A percentile compares a stretch with the other conserved stretches of the same genome.
Conservation (phyloP, 1,139 yeast genomes). For the Kodamaea anthophila region DNA sequence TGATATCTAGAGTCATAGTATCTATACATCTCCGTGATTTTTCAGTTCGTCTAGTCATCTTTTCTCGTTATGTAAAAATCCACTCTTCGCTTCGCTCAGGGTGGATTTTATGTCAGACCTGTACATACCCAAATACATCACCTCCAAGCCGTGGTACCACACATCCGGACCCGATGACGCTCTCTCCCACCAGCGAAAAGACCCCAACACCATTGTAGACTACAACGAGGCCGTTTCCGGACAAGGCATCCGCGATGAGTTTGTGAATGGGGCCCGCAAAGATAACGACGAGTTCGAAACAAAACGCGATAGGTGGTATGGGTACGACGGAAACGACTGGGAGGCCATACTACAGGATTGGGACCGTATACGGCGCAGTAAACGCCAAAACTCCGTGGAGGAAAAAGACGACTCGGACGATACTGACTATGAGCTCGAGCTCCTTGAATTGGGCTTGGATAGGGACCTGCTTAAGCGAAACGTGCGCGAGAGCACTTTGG, state of each 20-base stretch:
- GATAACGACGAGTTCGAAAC: conserved; percentile 52
- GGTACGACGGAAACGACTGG: conserved; percentile 60
- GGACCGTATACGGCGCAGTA: conserved; percentile 29
- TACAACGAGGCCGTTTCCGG: conserved; percentile 29
- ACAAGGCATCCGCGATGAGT: conserved; percentile 29
- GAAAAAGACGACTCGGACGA: conserved; percentile 33
- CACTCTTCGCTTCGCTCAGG: no score
- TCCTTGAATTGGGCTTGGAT: conserved; percentile 41
- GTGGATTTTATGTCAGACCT: no score
- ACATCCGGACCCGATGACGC: conserved; percentile 21
- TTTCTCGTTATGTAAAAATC: no score
- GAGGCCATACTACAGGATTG: conserved; percentile 41
- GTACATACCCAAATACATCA: conserved; percentile 14
- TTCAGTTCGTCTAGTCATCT: no score
- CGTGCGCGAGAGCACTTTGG: conserved; percentile 31
- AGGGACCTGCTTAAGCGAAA: conserved; percentile 21
- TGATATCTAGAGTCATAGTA: no score
- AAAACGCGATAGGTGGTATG: conserved; percentile 76
- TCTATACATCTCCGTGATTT: no score
- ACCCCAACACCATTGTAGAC: conserved; percentile 24
- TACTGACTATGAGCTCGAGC: conserved; percentile 44
- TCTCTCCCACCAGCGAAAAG: conserved; percentile 45
- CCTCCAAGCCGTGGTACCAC: conserved; percentile 13
- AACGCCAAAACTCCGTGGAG: conserved; percentile 10
- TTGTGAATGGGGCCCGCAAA: conserved; percentile 24